These are phyloP conservation scores for Mycena haematopus DNA, from an alignment of 768 basidiomycete species.

Conservation along the genomic window DNA sequence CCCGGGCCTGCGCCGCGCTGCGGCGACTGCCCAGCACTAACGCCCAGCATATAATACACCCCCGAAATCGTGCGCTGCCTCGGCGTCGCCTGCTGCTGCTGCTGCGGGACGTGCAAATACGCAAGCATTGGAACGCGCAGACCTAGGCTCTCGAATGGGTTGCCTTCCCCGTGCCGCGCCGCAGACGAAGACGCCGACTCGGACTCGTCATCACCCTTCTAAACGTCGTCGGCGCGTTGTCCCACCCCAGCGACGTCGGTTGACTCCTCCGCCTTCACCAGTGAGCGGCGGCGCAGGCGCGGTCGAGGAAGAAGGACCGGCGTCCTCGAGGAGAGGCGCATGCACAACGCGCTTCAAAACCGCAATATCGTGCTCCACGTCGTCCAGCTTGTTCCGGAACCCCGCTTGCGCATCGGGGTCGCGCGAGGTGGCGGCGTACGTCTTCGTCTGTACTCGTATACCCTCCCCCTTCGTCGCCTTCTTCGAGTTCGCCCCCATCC, in stretches of 20 bases:
- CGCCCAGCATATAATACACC: constrained; percentile 32
- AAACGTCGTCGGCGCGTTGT: constrained; percentile 75
- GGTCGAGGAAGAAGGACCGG: too few species aligned
- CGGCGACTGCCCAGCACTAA: constrained; percentile 8
- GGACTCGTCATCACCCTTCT: constrained; percentile 75
- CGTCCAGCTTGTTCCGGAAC: constrained; percentile 68
- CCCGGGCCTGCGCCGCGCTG: too few species aligned
- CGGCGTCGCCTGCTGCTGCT: neutral
- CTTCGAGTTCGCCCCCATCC: too few species aligned
- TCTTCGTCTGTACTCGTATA: too few species aligned
- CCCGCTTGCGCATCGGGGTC: constrained; percentile 51
- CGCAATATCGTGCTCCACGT: constrained; percentile 80
- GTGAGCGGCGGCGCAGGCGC: neutral
- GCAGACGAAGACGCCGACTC: too few species aligned
- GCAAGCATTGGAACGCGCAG: constrained; percentile 28
- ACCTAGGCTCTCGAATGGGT: constrained; percentile 23
- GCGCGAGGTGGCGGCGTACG: constrained; percentile 55
- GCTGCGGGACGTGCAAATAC: constrained; percentile 14
- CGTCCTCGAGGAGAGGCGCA: neutral
- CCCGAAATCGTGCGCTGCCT: constrained; percentile 29
- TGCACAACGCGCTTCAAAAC: constrained; percentile 55
- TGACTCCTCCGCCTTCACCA: constrained; percentile 50
- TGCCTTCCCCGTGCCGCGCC: constrained; percentile 33
- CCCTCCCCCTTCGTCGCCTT: constrained; percentile 26
- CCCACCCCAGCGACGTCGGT: too few species aligned